Percentiles rank a stretch among this genome's conserved stretches.
Conservation (phyloP, 1,284 basidiomycete genomes). For the Puccinia horiana region DNA sequence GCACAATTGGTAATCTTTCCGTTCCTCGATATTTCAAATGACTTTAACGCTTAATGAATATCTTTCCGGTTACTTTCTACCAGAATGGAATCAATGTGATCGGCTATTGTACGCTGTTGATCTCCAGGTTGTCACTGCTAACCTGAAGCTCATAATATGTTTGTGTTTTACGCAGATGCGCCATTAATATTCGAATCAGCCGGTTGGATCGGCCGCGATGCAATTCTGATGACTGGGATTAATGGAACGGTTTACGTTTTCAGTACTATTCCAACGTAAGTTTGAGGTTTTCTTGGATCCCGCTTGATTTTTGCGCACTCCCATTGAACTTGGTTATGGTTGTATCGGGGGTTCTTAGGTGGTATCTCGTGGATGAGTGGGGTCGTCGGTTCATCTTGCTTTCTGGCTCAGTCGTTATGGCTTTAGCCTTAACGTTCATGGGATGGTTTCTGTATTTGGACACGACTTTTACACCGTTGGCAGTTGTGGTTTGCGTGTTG, state of each 20-base stretch:
- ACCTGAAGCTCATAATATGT: neutral
- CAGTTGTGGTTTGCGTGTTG: conserved; percentile 87
- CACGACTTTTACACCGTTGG: conserved; percentile 66
- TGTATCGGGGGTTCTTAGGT: conserved; percentile 63
- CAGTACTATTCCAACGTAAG: conserved; percentile 49
- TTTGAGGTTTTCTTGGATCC: neutral
- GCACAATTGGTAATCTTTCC: conserved; percentile 74
- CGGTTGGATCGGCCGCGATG: conserved; percentile 95
- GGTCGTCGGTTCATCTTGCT: conserved; percentile 86
- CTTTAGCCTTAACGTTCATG: conserved; percentile 71
- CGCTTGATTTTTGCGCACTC: neutral
- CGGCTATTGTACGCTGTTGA: conserved; percentile 31
- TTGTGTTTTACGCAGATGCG: conserved; percentile 22
- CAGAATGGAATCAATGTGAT: conserved; percentile 50
- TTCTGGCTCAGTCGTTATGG: conserved; percentile 83
- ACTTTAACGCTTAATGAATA: conserved; percentile 4
- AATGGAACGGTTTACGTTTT: conserved; percentile 67
- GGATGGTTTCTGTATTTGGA: conserved; percentile 94
- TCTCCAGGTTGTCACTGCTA: neutral
- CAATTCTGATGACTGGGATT: conserved; percentile 95
- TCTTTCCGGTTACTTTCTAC: neutral
- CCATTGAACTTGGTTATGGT: neutral
- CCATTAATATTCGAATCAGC: conserved; percentile 65
- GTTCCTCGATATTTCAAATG: neutral
- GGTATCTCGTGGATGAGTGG: conserved; percentile 92